Conservation (phyloP, 2,329 filamentous ascomycete genomes). For the Scolecobasidium constrictum region DNA sequence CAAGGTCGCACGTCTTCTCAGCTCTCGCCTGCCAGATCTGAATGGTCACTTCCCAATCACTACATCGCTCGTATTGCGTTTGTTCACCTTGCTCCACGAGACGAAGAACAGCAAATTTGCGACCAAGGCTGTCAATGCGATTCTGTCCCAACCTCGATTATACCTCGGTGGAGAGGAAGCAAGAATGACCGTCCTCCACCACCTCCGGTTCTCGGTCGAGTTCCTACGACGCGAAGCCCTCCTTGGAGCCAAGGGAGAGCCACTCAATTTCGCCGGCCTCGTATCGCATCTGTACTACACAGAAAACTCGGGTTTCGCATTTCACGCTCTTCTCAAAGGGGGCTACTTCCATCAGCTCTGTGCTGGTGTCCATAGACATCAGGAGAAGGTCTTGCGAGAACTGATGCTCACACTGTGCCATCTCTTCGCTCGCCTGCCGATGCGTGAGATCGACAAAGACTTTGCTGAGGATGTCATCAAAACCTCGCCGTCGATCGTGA, state of each 20-base stretch:
- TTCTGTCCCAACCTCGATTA: conserved; percentile 59
- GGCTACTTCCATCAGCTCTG: conserved; percentile 62
- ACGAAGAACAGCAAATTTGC: conserved; percentile 55
- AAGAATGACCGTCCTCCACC: conserved; percentile 60
- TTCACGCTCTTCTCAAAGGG: conserved; percentile 60
- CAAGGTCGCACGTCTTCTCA: conserved; percentile 59
- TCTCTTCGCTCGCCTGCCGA: conserved; percentile 53
- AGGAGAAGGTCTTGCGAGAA: conserved; percentile 40
- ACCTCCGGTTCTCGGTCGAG: conserved; percentile 71
- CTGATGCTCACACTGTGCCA: conserved; percentile 61
- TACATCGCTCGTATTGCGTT: conserved; percentile 57
- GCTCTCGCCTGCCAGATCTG: conserved; percentile 61
- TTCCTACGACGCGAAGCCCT: conserved; percentile 62
- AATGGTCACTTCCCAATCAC: conserved; percentile 71
- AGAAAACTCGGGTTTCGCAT: conserved; percentile 64
- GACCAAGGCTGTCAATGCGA: conserved; percentile 48
- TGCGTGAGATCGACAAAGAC: conserved; percentile 35
- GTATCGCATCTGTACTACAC: conserved; percentile 67
- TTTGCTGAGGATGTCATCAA: conserved; percentile 39
- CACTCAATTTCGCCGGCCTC: conserved; percentile 61
- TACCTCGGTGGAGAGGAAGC: conserved; percentile 60
- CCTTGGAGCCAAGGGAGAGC: conserved; percentile 47
- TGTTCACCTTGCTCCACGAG: conserved; percentile 56
- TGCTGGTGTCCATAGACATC: conserved; percentile 40
- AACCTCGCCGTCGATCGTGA: conserved; percentile 51